A percentile compares a stretch with the other conserved stretches of the same genome.
These are phyloP conservation scores for Spathaspora arborariae DNA, from an alignment of 805 yeast species.

Conservation along the genomic window DNA sequence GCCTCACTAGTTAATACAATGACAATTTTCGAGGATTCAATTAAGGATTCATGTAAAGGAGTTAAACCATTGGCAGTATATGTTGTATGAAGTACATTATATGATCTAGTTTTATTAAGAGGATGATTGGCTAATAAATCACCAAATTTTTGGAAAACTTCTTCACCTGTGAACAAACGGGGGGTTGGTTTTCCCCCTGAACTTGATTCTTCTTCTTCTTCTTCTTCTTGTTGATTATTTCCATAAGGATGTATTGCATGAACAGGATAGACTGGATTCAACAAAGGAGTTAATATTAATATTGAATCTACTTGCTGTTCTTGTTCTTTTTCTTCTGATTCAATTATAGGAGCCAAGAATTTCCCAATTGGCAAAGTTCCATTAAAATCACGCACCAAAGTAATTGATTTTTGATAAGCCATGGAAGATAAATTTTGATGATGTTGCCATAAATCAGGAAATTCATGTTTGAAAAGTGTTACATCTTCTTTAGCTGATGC, in stretches of 20 bases:
- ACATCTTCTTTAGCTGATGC: conserved; percentile 19
- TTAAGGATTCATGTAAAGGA: conserved; percentile 50
- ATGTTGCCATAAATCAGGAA: conserved; percentile 32
- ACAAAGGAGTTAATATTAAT: conserved; percentile 34
- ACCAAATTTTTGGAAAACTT: conserved; percentile 52
- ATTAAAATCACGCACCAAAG: conserved; percentile 52
- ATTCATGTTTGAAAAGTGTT: conserved; percentile 21
- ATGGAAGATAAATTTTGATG: conserved; percentile 42
- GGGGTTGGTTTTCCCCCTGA: conserved; percentile 4
- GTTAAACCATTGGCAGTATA: conserved; percentile 57
- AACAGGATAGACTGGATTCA: conserved; percentile 32
- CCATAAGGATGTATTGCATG: neutral
- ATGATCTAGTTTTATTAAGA: conserved; percentile 22
- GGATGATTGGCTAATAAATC: conserved; percentile 37
- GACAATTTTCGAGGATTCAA: conserved; percentile 49
- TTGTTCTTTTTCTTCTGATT: conserved; percentile 23
- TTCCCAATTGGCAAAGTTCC: conserved; percentile 47
- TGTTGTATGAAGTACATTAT: conserved; percentile 52
- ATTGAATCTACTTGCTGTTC: conserved; percentile 20
- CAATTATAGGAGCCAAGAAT: conserved; percentile 27
- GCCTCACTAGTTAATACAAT: conserved; percentile 56
- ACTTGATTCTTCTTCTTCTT: conserved; percentile 4
- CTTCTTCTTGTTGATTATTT: conserved; percentile 1
- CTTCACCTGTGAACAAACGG: conserved; percentile 42
- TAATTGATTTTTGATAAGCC: conserved; percentile 50